Base-by-base conservation (phyloP, 176 grass and related monocot genomes). In the Eleusine coracana region DNA sequence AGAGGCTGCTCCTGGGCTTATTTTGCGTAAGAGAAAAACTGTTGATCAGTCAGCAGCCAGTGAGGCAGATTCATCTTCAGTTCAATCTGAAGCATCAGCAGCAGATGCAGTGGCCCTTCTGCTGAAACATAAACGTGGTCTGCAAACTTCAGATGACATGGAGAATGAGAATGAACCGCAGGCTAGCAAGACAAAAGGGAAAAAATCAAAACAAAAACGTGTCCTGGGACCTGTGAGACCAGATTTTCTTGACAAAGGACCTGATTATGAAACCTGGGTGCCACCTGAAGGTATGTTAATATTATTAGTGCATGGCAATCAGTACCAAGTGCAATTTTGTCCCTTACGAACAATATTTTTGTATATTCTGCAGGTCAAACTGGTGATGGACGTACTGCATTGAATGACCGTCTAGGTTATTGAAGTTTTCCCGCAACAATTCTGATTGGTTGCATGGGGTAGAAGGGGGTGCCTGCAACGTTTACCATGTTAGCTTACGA, bases 351-450 rank as follows among this genome's bases (percentile, higher is more conserved):
- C 21, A 46, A 21, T 49, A 34, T 61, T 84, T 38, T 78, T 2
- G 66, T 74, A 70, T 74, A 21, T 79, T 84, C 21, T 80, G 73
- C 79, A 98, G 96, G 96, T 74, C 96, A 98, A 98, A 98, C 96
- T 83, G 96, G 96, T 52, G 96, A 98, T 88, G 96, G 96, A 0
- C 96, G 93, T 71, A 95, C 91, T 60, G 86, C 89, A 5, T 34
- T 99, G 89, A 99, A 99, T 71, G 96, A 99, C 1, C 92, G 93
- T 55, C 76, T 99, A 28, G 96, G 96, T 74, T 99, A 99, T 74
- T 98, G 78, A 96, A 11, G 31, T 25, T 52, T 1, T 39, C 64
- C 28, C 80, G 31, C 20, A 8, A 39, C 39, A 23, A 51, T 9
- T 45, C 4, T 0, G 1, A 17, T 28, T 56, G 9, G 63, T 68